Base-by-base conservation (phyloP, 140 eudicot species). In the Bidens hawaiensis region DNA sequence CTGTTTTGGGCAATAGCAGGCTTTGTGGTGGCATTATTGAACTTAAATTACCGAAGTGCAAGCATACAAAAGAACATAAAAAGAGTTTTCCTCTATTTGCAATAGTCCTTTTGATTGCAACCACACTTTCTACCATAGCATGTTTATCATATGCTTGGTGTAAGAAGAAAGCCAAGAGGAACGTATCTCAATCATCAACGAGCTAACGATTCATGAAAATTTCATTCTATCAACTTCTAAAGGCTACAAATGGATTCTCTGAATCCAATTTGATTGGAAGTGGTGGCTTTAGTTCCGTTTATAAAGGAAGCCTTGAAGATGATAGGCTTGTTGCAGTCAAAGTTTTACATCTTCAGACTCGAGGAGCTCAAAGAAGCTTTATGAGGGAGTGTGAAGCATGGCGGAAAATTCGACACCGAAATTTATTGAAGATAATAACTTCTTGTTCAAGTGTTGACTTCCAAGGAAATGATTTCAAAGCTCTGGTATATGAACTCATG, bases 381-480 rank as follows among this genome's bases (percentile, higher is more conserved):
- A 64, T 34, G 58, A 54, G 73, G 4, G 80, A 74, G 22, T 79
- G 76, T 27, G 69, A 69, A 30, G 80, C 56, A 4, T 31, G 65
- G 56, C 61, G 66, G 5, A 73, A 64, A 6, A 78, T 78, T 17
- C 2, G 15, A 9, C 46, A 40, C 46, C 15, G 17, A 11, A 40
- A 40, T 40, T 40, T 40, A 15, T 30, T 69, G 18, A 79, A 58
- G 41, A 43, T 79, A 12, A 15, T 79, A 1, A 65, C 80, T 16
- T 67, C 40, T 0, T 69, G 78, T 51, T 74, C 80, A 23, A 51
- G 68, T 23, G n/a, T 70, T 25, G 78, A 79, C 54, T 43, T 40
- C 18, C 70, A 79, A 17, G 80, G 80, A 1, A 70, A 48, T 27
- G 80, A 74, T 17, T 74, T 79, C 68, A 74, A 74, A 51, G 74